Evolutionary conservation across 768 basidiomycete species (phyloP).

Genomic region (Pholiota microspora): DNA sequence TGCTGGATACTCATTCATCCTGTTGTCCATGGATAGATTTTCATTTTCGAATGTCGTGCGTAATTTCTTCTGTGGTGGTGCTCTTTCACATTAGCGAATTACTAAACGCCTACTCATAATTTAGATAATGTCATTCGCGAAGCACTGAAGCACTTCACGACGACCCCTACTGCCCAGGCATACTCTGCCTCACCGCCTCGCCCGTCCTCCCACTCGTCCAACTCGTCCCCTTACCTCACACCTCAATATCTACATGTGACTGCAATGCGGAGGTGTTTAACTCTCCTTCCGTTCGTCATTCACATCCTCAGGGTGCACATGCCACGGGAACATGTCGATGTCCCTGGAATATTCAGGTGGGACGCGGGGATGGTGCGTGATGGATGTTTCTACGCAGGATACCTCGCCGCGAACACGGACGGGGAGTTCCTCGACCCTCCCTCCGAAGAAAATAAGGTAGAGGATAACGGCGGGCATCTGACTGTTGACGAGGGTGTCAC

Average conservation of each 20-base stretch:
- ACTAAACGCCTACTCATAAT: neutral
- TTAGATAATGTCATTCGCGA: conserved; percentile 86
- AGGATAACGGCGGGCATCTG: conserved; percentile 26
- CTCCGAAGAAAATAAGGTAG: conserved; percentile 33
- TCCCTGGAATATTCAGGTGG: conserved; percentile 67
- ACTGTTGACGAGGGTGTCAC: conserved; percentile 44
- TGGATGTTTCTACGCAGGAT: conserved; percentile 86
- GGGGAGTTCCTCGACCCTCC: conserved; percentile 34
- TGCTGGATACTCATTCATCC: conserved; percentile 15
- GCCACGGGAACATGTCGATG: conserved; percentile 26
- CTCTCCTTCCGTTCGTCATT: conserved; percentile 48
- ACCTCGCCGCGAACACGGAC: conserved; percentile 67
- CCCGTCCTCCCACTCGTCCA: conserved; percentile 40
- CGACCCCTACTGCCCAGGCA: conserved; percentile 23
- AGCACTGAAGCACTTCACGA: conserved; percentile 59
- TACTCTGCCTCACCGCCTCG: conserved; percentile 46
- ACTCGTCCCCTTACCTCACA: conserved; percentile 42
- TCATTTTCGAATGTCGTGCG: conserved; percentile 88
- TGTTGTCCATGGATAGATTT: conserved; percentile 52
- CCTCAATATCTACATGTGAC: conserved; percentile 45
- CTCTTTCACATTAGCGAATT: neutral
- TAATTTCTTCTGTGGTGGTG: conserved; percentile 13
- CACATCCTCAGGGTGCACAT: conserved; percentile 52
- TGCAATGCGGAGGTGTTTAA: conserved; percentile 50
- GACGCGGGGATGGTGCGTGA: conserved; percentile 86